These are phyloP conservation scores for Termitomyces sp. DNA, from an alignment of 768 basidiomycete genomes.

Conservation along the genomic window DNA sequence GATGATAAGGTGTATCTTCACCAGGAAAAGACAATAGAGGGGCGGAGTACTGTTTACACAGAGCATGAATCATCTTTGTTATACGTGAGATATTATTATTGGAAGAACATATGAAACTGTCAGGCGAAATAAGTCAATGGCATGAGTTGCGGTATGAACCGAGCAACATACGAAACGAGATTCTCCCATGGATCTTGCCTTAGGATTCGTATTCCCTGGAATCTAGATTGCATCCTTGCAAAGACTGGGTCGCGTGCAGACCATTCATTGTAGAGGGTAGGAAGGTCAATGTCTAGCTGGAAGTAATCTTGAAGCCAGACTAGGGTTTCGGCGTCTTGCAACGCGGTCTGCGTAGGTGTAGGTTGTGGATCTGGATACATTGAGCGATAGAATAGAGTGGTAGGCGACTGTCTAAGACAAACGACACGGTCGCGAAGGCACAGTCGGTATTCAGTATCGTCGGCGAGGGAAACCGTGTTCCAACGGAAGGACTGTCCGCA, in stretches of 20 bases:
- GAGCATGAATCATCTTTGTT: slow-evolving; percentile 83
- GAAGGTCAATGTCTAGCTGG: slow-evolving; percentile 74
- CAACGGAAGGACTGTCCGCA: slow-evolving; percentile 89
- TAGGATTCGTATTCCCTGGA: slow-evolving; percentile 80
- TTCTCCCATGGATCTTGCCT: slow-evolving; percentile 97
- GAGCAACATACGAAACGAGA: slow-evolving; percentile 74
- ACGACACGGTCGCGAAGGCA: slow-evolving; percentile 81
- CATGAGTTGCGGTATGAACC: neutral
- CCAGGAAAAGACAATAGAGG: slow-evolving; percentile 49
- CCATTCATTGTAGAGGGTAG: slow-evolving; percentile 74
- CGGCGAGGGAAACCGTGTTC: slow-evolving; percentile 44
- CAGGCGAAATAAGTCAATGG: neutral
- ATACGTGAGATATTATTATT: slow-evolving; percentile 97
- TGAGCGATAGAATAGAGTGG: slow-evolving; percentile 66
- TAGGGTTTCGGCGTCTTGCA: slow-evolving; percentile 59
- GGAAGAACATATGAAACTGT: slow-evolving; percentile 93
- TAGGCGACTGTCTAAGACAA: slow-evolving; percentile 71
- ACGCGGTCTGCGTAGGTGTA: slow-evolving; percentile 24
- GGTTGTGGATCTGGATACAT: slow-evolving; percentile 49
- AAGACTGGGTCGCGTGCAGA: slow-evolving; percentile 70
- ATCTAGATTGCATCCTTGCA: slow-evolving; percentile 50
- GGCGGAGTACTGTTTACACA: slow-evolving; percentile 74
- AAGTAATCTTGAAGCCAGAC: slow-evolving; percentile 84
- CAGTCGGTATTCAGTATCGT: slow-evolving; percentile 62
- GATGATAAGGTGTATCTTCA: slow-evolving; percentile 49